A percentile compares a stretch with the other conserved stretches of the same genome.
phyloP scores from a whole-genome alignment of 116 monocot species.

The Zostera marina region DNA sequence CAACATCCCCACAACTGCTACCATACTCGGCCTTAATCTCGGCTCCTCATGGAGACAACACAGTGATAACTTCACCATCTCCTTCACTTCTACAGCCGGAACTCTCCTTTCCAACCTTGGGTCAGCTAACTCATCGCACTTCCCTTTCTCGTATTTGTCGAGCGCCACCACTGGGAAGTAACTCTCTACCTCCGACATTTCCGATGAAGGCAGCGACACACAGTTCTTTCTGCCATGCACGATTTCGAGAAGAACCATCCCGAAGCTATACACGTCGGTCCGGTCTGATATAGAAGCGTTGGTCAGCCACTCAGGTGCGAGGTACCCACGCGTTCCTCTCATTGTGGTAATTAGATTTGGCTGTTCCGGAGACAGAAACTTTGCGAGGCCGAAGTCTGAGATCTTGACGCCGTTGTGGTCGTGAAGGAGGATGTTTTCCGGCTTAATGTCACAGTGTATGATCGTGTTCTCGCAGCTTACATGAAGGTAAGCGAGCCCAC shows the following conservation, averaged over 20 bases:
- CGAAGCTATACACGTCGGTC: constrained; percentile 84
- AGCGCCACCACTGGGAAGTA: constrained; percentile 71
- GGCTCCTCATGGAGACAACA: constrained; percentile 91
- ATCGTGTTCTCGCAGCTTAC: constrained; percentile 55
- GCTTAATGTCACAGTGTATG: constrained; percentile 87
- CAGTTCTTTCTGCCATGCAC: constrained; percentile 60
- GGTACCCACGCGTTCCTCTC: constrained; percentile 82
- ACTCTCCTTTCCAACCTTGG: constrained; percentile 56
- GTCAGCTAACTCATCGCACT: constrained; percentile 46
- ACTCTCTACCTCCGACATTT: neutral
- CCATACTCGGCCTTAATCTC: constrained; percentile 48
- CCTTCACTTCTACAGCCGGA: constrained; percentile 27
- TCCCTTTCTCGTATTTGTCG: constrained; percentile 55
- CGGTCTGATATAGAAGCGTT: constrained; percentile 63
- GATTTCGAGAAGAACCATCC: constrained; percentile 83
- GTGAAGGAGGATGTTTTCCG: constrained; percentile 79
- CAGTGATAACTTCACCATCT: constrained; percentile 52
- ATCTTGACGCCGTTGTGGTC: constrained; percentile 55
- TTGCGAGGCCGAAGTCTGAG: constrained; percentile 75
- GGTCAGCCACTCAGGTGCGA: constrained; percentile 88
- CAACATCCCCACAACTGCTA: constrained; percentile 55
- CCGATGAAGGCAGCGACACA: constrained; percentile 4
- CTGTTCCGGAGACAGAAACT: constrained; percentile 59
- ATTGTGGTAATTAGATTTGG: constrained; percentile 65
- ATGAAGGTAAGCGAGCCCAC: constrained; percentile 82